Evolutionary conservation across 1,284 basidiomycete species (phyloP).

Genomic region (Trichosporon asahii): DNA sequence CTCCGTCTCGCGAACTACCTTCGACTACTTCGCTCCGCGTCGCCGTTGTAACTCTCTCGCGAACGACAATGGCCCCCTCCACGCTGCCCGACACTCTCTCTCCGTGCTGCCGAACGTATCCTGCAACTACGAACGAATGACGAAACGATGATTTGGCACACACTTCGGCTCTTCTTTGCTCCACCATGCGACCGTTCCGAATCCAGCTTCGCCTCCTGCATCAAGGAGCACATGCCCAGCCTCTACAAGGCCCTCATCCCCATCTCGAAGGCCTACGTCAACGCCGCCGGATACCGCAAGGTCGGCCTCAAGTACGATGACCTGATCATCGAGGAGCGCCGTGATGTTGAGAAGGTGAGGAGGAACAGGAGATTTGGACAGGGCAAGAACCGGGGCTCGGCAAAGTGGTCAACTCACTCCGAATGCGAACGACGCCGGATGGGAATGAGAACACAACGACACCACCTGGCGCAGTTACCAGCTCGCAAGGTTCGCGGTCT

Average conservation of each 20-base stretch:
- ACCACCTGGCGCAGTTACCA: too few relatives aligned
- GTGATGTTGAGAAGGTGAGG: constrained; percentile 75
- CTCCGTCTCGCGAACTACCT: not conserved
- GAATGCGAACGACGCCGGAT: too few relatives aligned
- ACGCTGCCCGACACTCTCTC: not conserved
- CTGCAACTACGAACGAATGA: not conserved
- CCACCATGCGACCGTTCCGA: not conserved
- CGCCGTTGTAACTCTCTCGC: too few relatives aligned
- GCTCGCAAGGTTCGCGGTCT: too few relatives aligned
- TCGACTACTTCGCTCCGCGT: not conserved
- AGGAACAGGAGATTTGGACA: constrained; percentile 52
- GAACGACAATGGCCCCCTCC: too few relatives aligned
- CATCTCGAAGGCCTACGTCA: constrained; percentile 78
- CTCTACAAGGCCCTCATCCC: constrained; percentile 62
- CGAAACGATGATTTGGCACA: not conserved
- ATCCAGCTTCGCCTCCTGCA: constrained; percentile 63
- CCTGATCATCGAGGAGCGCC: constrained; percentile 83
- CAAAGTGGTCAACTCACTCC: too few relatives aligned
- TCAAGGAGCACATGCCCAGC: constrained; percentile 64
- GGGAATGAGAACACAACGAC: too few relatives aligned
- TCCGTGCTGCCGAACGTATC: not conserved
- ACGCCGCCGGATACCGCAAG: constrained; percentile 78
- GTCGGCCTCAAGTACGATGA: constrained; percentile 94
- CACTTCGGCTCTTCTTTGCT: not conserved
- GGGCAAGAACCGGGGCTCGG: not conserved